A percentile compares a stretch with the other conserved stretches of the same genome.
Conservation (phyloP, 2,329 filamentous ascomycete genomes). For the Phialophora chinensis region DNA sequence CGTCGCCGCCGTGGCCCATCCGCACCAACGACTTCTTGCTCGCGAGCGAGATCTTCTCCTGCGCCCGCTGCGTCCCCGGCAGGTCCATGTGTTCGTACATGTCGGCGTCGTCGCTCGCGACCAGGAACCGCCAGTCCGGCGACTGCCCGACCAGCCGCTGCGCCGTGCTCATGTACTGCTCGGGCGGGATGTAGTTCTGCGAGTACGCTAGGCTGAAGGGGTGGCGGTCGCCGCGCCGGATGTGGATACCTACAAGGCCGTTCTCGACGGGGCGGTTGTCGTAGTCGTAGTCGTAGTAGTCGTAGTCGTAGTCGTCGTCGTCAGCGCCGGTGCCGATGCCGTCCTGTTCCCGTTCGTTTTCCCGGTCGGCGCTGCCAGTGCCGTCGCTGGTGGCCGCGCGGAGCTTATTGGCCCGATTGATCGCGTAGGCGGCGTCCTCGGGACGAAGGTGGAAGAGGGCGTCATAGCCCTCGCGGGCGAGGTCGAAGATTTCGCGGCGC, state of each 20-base stretch:
- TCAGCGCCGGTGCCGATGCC: constrained; percentile 41
- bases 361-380: neutral
- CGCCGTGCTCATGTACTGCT: constrained; percentile 68
- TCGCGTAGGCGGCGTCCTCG: constrained; percentile 70
- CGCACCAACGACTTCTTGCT: constrained; percentile 66
- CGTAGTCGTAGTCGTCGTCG: neutral
- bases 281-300: neutral
- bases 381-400: constrained; percentile 39
- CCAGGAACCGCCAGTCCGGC: constrained; percentile 47
- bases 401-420: constrained; percentile 64
- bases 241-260: constrained; percentile 72
- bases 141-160: constrained; percentile 50
- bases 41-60: constrained; percentile 79
- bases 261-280: constrained; percentile 47
- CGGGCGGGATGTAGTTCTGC: constrained; percentile 76
- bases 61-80: constrained; percentile 62
- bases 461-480: constrained; percentile 73
- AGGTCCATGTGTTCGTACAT: constrained; percentile 60
- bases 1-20: constrained; percentile 9
- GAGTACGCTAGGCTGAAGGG: constrained; percentile 78
- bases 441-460: constrained; percentile 72
- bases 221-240: constrained; percentile 79
- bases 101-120: constrained; percentile 82
- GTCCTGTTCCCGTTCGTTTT: constrained; percentile 28
- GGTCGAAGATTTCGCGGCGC: constrained; percentile 68